Evolutionary conservation across 1,284 basidiomycete genomes (phyloP), one percentile per base, ranked within the genome.

Genomic region (Malassezia brasiliensis): DNA sequence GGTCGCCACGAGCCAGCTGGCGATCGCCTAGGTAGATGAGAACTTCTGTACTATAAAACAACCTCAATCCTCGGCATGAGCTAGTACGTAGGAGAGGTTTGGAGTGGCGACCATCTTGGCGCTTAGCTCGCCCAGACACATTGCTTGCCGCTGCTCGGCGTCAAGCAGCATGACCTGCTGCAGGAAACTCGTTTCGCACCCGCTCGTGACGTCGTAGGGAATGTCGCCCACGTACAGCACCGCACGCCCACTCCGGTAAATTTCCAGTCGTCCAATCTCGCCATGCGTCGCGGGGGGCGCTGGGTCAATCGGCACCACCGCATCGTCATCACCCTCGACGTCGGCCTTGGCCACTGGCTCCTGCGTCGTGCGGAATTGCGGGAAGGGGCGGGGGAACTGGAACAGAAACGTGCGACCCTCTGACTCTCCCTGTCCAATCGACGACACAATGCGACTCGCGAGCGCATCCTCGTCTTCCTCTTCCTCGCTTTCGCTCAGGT

Each of bases 321-420:
- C 44, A 30, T 49, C 49, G 12, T 37, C 25, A 10, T 49, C 44
- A 11, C 17, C 12, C 6, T 50, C 41, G 14, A n/a, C 34, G 28
- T 32, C 36, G 12, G 30, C 17, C n/a, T 55, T 34, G 12, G 40
- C 4, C 4, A 20, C 25, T 4, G 41, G 31, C n/a, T 15, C 37
- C 19, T 45, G 35, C 11, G 46, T 25, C n/a, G 38, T 25, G 2
- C 25, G 45, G 50, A 91, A 93, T 14, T 78, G 80, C 0, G 90
- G 90, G 76, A 94, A 90, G 0, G 87, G 84, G n/a, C 80, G 77
- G 0, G 90, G 90, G 71, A 96, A 93, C 74, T 93, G 90, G 78
- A 94, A 93, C 62, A 90, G 84, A 71, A 88, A 93, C 1, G 94
- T 78, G 25, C 83, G 79, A 69, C 70, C 83, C 83, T 78, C 65